Evolutionary conservation across 2,329 filamentous ascomycete genomes (phyloP).

Genomic region (Sclerotiophoma versabilis): DNA sequence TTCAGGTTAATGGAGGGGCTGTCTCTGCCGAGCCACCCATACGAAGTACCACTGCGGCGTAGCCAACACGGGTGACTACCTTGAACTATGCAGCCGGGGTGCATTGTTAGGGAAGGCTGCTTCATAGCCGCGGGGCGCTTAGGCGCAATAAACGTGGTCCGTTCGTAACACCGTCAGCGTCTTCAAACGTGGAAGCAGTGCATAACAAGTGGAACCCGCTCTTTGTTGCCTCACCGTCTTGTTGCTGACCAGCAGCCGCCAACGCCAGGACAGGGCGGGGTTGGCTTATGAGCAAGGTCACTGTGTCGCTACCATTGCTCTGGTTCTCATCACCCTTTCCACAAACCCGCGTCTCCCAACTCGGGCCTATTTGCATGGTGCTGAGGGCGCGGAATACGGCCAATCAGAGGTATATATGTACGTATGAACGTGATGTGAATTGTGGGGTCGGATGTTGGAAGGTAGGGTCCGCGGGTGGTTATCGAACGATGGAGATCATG

Average conservation of each 20-base stretch:
- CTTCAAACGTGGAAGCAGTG: too few relatives aligned
- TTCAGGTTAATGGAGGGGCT: constrained; percentile 4
- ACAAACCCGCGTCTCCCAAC: background rate
- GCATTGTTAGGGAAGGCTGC: background rate
- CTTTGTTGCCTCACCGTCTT: background rate
- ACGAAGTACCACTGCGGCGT: background rate
- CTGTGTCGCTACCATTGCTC: background rate
- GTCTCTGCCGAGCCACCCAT: background rate
- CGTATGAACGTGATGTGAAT: background rate
- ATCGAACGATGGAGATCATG: background rate
- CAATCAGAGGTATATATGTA: background rate
- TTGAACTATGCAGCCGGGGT: background rate
- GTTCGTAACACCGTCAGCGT: background rate
- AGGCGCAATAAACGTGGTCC: background rate
- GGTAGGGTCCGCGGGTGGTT: background rate
- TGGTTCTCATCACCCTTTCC: background rate
- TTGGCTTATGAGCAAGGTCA: background rate
- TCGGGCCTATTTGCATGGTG: background rate
- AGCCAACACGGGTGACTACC: background rate
- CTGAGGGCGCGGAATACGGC: background rate
- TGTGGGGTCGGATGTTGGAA: background rate
- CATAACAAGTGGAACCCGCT: background rate
- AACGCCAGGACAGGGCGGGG: too few relatives aligned
- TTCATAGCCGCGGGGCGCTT: constrained; percentile 6
- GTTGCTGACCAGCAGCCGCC: too few relatives aligned